Percentiles rank a stretch among this genome's conserved stretches.
Conservation (phyloP, 768 basidiomycete genomes). For the Termitomyces titanicus region DNA sequence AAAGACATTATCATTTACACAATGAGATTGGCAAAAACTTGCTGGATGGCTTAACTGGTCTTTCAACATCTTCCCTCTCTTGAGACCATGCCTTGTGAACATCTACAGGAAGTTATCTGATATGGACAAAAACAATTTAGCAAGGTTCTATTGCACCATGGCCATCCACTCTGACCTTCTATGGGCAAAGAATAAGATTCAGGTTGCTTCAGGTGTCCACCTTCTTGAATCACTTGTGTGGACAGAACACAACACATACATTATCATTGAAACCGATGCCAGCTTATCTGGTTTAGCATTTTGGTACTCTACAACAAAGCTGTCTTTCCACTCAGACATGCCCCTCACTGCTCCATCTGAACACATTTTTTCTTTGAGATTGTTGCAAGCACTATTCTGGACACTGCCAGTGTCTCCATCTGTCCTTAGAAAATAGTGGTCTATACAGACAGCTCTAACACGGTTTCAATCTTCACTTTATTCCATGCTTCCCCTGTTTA, state of each 20-base stretch:
- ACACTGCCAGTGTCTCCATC: background rate
- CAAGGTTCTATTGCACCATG: background rate
- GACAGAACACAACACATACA: no score
- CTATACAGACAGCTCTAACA: conserved; percentile 28
- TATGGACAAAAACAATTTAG: background rate
- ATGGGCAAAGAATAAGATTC: background rate
- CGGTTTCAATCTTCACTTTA: conserved; percentile 29
- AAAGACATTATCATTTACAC: background rate
- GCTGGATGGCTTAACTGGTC: conserved; percentile 2
- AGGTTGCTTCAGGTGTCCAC: background rate
- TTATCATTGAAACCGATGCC: background rate
- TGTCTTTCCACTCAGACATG: background rate
- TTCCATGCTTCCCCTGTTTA: conserved; percentile 13
- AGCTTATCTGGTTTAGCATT: background rate
- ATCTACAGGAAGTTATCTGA: background rate
- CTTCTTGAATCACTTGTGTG: background rate
- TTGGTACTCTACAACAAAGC: background rate
- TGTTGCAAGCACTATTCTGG: background rate
- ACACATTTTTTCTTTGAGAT: background rate
- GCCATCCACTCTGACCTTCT: background rate
- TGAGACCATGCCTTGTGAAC: background rate
- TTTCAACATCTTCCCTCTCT: conserved; percentile 5
- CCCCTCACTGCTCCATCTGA: background rate
- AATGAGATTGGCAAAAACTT: background rate
- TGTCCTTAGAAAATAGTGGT: conserved; percentile 10